Percentiles rank a stretch among this genome's conserved stretches.
phyloP scores from a whole-genome alignment of 192 early-diverging fungal genomes.

The Coemansia sp. region DNA sequence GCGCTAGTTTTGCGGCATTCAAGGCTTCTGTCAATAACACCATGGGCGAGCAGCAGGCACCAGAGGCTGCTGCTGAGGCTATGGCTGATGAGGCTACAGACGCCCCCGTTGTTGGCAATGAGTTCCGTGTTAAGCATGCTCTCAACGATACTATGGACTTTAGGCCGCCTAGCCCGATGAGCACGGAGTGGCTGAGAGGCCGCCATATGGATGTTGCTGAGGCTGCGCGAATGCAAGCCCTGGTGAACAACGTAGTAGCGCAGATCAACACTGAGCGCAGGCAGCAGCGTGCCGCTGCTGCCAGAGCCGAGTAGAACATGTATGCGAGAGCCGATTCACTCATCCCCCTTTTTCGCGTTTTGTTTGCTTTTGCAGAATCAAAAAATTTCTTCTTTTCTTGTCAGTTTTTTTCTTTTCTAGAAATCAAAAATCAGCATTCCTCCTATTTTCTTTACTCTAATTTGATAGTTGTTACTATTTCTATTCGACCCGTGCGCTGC shows the following conservation, averaged over 20 bases:
- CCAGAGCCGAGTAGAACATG: slow-evolving; percentile 2
- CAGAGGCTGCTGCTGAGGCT: not conserved
- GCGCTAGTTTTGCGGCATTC: not conserved
- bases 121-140: not conserved
- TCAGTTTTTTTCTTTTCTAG: not conserved
- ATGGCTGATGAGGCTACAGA: not conserved
- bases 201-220: slow-evolving; percentile 41
- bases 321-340: not conserved
- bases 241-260: slow-evolving; percentile 47
- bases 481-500: not conserved
- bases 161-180: slow-evolving; percentile 43
- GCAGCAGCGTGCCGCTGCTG: not conserved
- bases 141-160: slow-evolving; percentile 28
- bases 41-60: not conserved
- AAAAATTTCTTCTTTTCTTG: not conserved
- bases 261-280: slow-evolving; percentile 55
- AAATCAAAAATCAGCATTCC: not conserved
- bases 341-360: not conserved
- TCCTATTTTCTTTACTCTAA: not conserved
- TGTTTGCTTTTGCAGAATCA: too few relatives aligned
- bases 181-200: slow-evolving; percentile 33
- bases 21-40: slow-evolving; percentile 17
- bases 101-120: not conserved
- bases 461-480: not conserved
- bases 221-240: slow-evolving; percentile 50